Evolutionary conservation across 2,329 filamentous ascomycete genomes (phyloP).

Genomic region (Chaetomium sp.): DNA sequence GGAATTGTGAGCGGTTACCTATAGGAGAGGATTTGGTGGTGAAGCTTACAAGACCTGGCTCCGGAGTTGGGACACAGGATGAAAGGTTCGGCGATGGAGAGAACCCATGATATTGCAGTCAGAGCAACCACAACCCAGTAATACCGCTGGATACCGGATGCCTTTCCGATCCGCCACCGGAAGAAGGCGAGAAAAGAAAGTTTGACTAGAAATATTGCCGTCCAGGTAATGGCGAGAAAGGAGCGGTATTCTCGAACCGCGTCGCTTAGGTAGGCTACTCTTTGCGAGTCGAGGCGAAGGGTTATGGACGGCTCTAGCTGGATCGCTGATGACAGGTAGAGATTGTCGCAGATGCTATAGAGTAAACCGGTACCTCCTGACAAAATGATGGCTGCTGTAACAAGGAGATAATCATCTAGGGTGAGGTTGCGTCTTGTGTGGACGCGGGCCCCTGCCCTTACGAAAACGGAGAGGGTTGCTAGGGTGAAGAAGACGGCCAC

Average conservation of each 20-base stretch:
- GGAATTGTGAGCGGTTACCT: too few species aligned
- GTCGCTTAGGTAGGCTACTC: background rate
- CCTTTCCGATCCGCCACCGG: background rate
- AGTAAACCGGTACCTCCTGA: background rate
- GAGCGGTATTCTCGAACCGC: background rate
- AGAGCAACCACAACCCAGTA: background rate
- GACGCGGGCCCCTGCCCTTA: background rate
- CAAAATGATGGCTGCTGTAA: background rate
- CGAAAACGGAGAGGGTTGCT: constrained; percentile 3
- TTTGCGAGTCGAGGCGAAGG: background rate
- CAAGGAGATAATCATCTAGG: background rate
- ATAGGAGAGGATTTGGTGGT: too few species aligned
- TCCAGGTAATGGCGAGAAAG: background rate
- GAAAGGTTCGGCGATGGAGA: background rate
- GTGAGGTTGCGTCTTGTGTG: background rate
- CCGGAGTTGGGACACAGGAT: background rate
- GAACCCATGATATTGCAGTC: background rate
- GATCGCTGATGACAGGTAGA: background rate
- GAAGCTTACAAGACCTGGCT: background rate
- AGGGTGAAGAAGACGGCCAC: constrained; percentile 1
- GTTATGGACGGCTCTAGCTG: background rate
- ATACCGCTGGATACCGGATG: background rate
- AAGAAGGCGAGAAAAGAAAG: background rate
- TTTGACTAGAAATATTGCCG: background rate
- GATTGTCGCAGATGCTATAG: constrained; percentile 9